Base-by-base conservation (phyloP, 495 filamentous ascomycete species). In the Elaphomyces granulatus region DNA sequence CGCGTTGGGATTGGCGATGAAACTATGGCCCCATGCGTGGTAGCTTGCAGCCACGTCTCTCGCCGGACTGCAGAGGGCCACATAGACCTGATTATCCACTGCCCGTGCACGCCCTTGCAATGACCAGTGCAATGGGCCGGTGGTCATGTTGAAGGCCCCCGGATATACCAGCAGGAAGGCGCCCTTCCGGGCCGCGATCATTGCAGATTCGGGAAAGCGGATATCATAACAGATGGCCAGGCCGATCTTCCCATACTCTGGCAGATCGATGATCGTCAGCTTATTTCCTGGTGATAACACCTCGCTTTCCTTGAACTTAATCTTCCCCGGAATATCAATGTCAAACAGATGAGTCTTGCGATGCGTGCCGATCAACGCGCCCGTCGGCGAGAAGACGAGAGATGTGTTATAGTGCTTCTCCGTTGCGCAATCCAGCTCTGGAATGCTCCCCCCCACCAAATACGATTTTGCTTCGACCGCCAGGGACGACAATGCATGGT, bases 331-430 rank as follows among this genome's bases (percentile, higher is more conserved):
- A 50, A 99, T 99, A 56, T 88, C 81, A 50, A 99, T 99, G 63
- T 99, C 90, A 63, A 99, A 99, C n/a, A 99, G 70, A 55, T 99
- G 90, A 15, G 90, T 74, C 58, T 99, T 99, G 45, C 90, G 76
- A 54, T 99, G 87, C 2, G 75, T 82, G 2, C 78, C 83, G 8
- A 96, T 68, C n/a, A 95, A 66, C 7, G 67, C 55, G 1, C 90
- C 90, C 1, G 70, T 48, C 0, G 87, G 86, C 9, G 64, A 70
- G 60, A 98, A 98, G 1, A 81, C 77, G 21, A 98, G 69, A 6
- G 71, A 79, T 7, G 90, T 95, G 60, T 98, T 98, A 68, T 88
- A 93, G 61, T 87, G 83, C 49, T 82, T 87, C 36, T 80, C 72
- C 4, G 70, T 73, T 9, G 56, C 45, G 7, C 60, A 52, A 32